phyloP scores from a whole-genome alignment of 257 asterid genomes.

The Verbascum thapsus region DNA sequence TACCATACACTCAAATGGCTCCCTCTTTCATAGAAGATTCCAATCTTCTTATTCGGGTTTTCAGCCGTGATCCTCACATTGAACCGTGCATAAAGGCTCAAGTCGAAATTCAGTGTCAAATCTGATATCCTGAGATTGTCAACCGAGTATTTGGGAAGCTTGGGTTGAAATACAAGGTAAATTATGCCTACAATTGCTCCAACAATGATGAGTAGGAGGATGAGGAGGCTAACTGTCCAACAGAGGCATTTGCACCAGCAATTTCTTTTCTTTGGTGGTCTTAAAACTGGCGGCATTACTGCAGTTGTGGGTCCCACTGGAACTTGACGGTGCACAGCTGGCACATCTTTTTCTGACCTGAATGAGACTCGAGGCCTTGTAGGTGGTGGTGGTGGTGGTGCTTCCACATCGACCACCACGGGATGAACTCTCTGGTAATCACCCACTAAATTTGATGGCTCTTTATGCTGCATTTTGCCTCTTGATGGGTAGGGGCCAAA shows the following conservation, averaged over 20 bases:
- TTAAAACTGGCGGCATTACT: slow-evolving; percentile 29
- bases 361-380: slow-evolving; percentile 34
- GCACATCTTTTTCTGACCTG: slow-evolving; percentile 42
- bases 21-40: slow-evolving; percentile 85
- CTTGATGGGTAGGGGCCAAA: background rate
- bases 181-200: slow-evolving; percentile 67
- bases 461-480: slow-evolving; percentile 14
- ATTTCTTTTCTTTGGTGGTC: slow-evolving; percentile 37
- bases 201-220: slow-evolving; percentile 54
- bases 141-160: slow-evolving; percentile 77
- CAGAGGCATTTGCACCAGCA: slow-evolving; percentile 77
- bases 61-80: slow-evolving; percentile 68
- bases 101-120: slow-evolving; percentile 66
- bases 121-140: slow-evolving; percentile 78
- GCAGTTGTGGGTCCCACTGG: slow-evolving; percentile 36
- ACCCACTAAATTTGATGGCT: slow-evolving; percentile 35
- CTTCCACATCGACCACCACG: slow-evolving; percentile 46
- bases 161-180: slow-evolving; percentile 72
- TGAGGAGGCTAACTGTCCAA: slow-evolving; percentile 67
- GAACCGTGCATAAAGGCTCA: slow-evolving; percentile 73
- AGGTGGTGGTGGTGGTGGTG: slow-evolving; percentile 49
- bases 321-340: slow-evolving; percentile 31
- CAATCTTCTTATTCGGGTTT: slow-evolving; percentile 82
- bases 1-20: slow-evolving; percentile 86
- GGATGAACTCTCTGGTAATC: slow-evolving; percentile 73